phyloP scores from a whole-genome alignment of 2,329 filamentous ascomycete genomes.

The Neonectria faginata region DNA sequence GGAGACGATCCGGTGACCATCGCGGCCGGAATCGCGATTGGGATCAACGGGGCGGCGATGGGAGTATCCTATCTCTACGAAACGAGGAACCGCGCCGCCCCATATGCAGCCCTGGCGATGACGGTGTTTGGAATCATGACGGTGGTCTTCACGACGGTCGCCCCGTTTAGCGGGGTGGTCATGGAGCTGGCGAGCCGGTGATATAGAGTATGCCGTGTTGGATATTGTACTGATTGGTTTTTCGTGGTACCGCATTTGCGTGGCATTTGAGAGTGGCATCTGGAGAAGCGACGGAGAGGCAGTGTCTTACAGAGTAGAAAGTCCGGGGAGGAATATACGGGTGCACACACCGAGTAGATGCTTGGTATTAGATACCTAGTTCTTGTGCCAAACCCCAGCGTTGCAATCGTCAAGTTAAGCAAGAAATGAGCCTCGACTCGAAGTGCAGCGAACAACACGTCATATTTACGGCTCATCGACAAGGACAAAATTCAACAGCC shows the following conservation, averaged over 20 bases:
- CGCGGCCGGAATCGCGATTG: slow-evolving; percentile 64
- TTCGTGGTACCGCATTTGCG: background rate
- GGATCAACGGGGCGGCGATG: slow-evolving; percentile 71
- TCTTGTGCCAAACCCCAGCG: background rate
- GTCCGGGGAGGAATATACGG: background rate
- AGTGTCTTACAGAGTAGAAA: background rate
- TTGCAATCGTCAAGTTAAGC: slow-evolving; percentile 3
- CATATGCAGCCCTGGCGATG: slow-evolving; percentile 69
- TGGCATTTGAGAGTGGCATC: background rate
- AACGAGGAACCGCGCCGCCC: slow-evolving; percentile 62
- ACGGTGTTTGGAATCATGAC: slow-evolving; percentile 68
- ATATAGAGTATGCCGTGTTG: slow-evolving; percentile 2
- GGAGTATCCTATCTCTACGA: slow-evolving; percentile 69
- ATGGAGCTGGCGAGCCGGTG: slow-evolving; percentile 48
- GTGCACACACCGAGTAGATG: background rate
- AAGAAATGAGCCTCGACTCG: slow-evolving; percentile 2
- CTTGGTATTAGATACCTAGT: background rate
- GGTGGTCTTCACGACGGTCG: slow-evolving; percentile 64
- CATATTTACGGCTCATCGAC: slow-evolving; percentile 20
- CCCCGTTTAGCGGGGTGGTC: slow-evolving; percentile 57
- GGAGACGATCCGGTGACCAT: slow-evolving; percentile 54
- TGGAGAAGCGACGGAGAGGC: background rate
- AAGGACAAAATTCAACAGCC: slow-evolving; percentile 21
- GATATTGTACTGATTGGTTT: slow-evolving; percentile 4
- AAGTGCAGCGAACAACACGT: slow-evolving; percentile 5